Conservation (phyloP, 495 filamentous ascomycete genomes). For the Hypomontagnella monticulosa region DNA sequence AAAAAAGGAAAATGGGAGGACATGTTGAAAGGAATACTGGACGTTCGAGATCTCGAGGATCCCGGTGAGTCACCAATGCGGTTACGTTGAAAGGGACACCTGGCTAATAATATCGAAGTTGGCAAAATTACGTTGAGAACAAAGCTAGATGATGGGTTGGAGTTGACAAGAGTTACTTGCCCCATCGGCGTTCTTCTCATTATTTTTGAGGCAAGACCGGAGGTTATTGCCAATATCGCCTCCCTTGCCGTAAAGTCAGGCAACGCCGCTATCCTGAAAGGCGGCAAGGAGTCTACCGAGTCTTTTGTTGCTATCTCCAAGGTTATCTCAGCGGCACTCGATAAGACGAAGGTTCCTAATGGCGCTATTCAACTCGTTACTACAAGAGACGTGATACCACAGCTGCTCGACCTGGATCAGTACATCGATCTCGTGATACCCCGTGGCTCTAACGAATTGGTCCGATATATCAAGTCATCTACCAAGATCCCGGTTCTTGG, state of each 20-base stretch:
- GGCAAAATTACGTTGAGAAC: conserved; percentile 86
- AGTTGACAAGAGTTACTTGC: conserved; percentile 85
- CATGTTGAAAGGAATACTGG: conserved; percentile 94
- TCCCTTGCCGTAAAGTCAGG: conserved; percentile 97
- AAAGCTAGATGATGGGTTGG: conserved; percentile 85
- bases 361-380: conserved; percentile 90
- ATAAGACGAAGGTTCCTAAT: conserved; percentile 80
- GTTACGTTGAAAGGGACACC: background rate
- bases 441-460: conserved; percentile 90
- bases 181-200: conserved; percentile 96
- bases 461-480: conserved; percentile 85
- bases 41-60: conserved; percentile 86
- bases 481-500: conserved; percentile 96
- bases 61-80: conserved; percentile 68
- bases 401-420: conserved; percentile 82
- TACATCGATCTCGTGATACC: conserved; percentile 97
- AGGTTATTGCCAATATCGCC: conserved; percentile 98
- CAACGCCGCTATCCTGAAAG: conserved; percentile 97
- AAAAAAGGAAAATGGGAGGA: conserved; percentile 94
- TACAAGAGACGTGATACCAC: conserved; percentile 85
- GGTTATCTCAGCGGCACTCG: conserved; percentile 83
- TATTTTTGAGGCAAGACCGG: conserved; percentile 96
- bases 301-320: conserved; percentile 90
- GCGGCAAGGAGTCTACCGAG: conserved; percentile 93
- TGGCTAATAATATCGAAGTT: conserved; percentile 60